Conservation (phyloP, 192 early-diverging fungal genomes). For the Rhizoclosmatium globosum region DNA sequence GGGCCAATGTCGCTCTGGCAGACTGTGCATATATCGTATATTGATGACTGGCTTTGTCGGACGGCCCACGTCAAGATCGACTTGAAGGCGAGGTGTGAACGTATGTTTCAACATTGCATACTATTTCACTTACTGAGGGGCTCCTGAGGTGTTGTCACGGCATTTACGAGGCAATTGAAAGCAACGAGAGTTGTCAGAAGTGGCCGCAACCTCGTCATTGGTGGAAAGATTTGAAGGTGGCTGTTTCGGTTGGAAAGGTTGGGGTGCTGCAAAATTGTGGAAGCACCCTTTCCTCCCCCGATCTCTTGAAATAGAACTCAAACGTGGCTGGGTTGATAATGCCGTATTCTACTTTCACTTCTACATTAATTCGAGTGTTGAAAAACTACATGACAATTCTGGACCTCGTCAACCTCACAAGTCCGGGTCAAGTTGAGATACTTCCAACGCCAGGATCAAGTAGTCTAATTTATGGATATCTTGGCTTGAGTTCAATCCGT, state of each 20-base stretch:
- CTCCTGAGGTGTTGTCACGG: too few species aligned
- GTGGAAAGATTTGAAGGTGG: too few species aligned
- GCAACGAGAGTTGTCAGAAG: too few species aligned
- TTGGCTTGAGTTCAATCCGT: constrained; percentile 21
- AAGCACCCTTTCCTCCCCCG: too few species aligned
- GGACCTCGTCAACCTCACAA: neutral
- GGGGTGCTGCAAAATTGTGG: too few species aligned
- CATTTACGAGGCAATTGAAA: too few species aligned
- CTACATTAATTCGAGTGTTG: too few species aligned
- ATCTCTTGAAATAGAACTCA: too few species aligned
- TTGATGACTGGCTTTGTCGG: neutral
- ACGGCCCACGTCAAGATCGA: neutral
- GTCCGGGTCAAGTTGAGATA: constrained; percentile 3
- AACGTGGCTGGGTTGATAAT: neutral
- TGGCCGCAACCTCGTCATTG: too few species aligned
- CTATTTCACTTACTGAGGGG: too few species aligned
- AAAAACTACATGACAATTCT: constrained; percentile 5
- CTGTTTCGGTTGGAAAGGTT: too few species aligned
- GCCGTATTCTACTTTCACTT: neutral
- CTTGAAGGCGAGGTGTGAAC: neutral
- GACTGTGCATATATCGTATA: constrained; percentile 26
- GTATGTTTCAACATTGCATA: too few species aligned
- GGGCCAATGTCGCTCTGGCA: constrained; percentile 1
- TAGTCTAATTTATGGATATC: constrained; percentile 27
- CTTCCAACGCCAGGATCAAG: neutral